phyloP scores from a whole-genome alignment of 1,284 basidiomycete genomes.

The Marasmius fiardii region DNA sequence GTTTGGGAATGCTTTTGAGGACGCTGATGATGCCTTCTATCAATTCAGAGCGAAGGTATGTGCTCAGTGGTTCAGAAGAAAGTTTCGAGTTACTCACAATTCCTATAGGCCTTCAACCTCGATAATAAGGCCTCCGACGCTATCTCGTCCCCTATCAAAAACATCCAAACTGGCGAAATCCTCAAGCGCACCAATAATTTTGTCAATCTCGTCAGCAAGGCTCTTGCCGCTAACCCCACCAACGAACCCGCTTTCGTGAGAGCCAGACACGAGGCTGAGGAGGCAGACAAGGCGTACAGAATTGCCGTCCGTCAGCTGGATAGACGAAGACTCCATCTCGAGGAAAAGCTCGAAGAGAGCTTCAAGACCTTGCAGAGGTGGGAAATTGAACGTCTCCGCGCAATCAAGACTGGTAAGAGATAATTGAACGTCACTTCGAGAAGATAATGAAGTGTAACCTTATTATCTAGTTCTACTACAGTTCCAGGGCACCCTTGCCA shows the following conservation, averaged over 20 bases:
- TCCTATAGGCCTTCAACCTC: constrained; percentile 63
- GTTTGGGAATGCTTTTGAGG: constrained; percentile 75
- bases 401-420: constrained; percentile 79
- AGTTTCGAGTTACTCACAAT: not conserved
- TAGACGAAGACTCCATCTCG: constrained; percentile 74
- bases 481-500: constrained; percentile 75
- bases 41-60: constrained; percentile 75
- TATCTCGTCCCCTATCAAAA: constrained; percentile 31
- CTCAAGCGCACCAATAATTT: constrained; percentile 67
- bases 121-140: constrained; percentile 37
- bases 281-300: constrained; percentile 75
- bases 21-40: constrained; percentile 72
- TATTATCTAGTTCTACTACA: constrained; percentile 68
- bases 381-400: constrained; percentile 80
- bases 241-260: constrained; percentile 62
- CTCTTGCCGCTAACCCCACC: constrained; percentile 47
- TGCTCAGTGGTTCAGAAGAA: constrained; percentile 6
- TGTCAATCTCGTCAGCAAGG: constrained; percentile 72
- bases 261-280: constrained; percentile 72
- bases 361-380: constrained; percentile 78
- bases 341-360: constrained; percentile 82
- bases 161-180: constrained; percentile 46
- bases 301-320: constrained; percentile 76
- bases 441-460: constrained; percentile 9
- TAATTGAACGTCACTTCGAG: not conserved